Base-by-base conservation (phyloP, 495 filamentous ascomycete genomes). In the Hyaloscypha bicolor region DNA sequence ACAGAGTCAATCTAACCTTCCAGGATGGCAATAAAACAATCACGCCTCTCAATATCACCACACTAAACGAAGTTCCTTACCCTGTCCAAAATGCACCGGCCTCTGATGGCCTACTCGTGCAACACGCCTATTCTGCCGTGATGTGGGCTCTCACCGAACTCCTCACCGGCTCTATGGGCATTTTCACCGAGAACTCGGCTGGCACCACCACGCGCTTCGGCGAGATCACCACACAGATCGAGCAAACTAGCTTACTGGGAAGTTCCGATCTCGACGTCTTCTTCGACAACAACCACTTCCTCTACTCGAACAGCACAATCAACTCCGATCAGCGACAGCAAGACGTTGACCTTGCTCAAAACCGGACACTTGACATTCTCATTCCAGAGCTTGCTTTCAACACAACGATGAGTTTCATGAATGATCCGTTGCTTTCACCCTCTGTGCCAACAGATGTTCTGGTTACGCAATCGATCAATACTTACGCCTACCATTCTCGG, bases 351-450 rank as follows among this genome's bases (percentile, higher is more conserved):
- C 37, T 73, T 6, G 71, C 73, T 4, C 37, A 61, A 8, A 72
- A 73, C 51, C 19, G 48, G 14, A 71, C 71, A 12, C 48, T 75
- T 12, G 62, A 48, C 25, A 22, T 55, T 25, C 55, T 73, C 35
- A 73, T 75, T 48, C 51, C 67, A 32, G 72, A 73, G 53, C 60
- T 75, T 45, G 58, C 62, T 6, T 66, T 65, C 35, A 75, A 75
- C 62, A 62, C 63, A 16, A 75, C 73, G 11, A 52, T 73, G n/a
- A 71, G 72, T 60, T 67, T 75, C 19, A 60, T 71, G 61, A 65
- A 32, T 14, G 65, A 56, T 22, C 25, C 25, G 25, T 25, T 25
- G 25, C 25, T 25, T 25, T 25, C 25, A 12, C 65, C 65, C 9
- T n/a, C 21, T 11, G 21, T 39, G 4, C 19, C 21, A 11, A 63